Evolutionary conservation across 169 alveolate genomes (phyloP), one percentile per base, ranked within the genome.

Genomic region (Cryptosporidium sp.): DNA sequence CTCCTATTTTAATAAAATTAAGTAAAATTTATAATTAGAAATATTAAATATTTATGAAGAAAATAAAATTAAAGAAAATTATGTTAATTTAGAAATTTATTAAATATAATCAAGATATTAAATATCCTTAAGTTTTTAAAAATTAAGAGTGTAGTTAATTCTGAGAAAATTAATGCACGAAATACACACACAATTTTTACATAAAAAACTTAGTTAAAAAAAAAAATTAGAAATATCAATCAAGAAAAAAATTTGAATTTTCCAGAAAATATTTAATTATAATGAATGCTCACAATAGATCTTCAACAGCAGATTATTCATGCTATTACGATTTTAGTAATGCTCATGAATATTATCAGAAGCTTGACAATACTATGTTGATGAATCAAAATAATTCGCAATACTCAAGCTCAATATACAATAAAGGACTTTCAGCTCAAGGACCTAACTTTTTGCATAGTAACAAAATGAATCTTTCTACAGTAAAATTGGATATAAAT

Each of bases 391-490:
- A 35, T 2, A 65, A 14, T 33, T 31, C 33, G 14, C 71, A 65
- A 18, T 65, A 65, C 10, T 14, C 52, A 31, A 21, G 71, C 10
- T 80, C 89, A 12, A 65, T 61, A 26, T 80, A 80, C 35, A 61
- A 35, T n/a, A 80, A 65, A 48, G 75, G 75, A 8, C 55, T 80
- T 59, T 58, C 75, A 59, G 89, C 89, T n/a, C 89, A 80, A 50
- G 89, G 89, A 5, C 89, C 89, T 5, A 52, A 80, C 45, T 80
- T 80, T 41, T 39, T 80, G 31, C 89, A 80, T 39, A 80, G 62
- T 9, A 80, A 52, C 18, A 80, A 80, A 31, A 80, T 80, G 61
- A 80, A 43, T 80, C 31, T 80, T 18, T 65, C 89, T 33, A 62
- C 75, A 23, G 75, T 80, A 39, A 80, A 59, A 62, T 50, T 80